phyloP scores from a whole-genome alignment of 805 yeast genomes.

The Schwanniomyces pseudopolymorphus region DNA sequence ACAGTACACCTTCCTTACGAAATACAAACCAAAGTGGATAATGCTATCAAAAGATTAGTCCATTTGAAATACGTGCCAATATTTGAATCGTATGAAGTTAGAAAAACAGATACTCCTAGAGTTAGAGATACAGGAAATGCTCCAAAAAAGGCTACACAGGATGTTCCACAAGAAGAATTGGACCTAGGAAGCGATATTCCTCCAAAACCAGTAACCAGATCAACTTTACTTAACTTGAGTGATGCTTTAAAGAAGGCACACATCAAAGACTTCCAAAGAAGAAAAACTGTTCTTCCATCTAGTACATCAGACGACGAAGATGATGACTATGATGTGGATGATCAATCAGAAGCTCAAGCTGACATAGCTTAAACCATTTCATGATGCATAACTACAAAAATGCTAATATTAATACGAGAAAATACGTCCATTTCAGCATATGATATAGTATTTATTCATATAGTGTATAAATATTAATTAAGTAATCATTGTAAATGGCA shows the following conservation, averaged over 20 bases:
- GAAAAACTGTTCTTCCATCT: constrained; percentile 33
- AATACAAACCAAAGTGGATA: constrained; percentile 31
- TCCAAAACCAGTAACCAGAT: constrained; percentile 10
- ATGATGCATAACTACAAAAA: no score
- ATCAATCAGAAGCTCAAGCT: not conserved
- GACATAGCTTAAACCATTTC: no score
- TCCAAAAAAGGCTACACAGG: not conserved
- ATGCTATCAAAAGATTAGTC: constrained; percentile 36
- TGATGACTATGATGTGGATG: constrained; percentile 26
- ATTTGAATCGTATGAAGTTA: not conserved
- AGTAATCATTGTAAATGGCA: no score
- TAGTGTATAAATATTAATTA: not conserved
- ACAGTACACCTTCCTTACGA: constrained; percentile 85
- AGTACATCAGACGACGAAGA: constrained; percentile 37
- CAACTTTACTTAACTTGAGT: constrained; percentile 45
- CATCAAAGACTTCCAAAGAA: constrained; percentile 80
- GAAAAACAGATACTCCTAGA: not conserved
- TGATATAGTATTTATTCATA: not conserved
- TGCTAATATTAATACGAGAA: no score
- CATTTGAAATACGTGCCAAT: constrained; percentile 24
- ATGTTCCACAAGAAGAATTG: constrained; percentile 15
- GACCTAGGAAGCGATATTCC: constrained; percentile 8
- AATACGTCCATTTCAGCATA: not conserved
- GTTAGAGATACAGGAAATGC: not conserved
- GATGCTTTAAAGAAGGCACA: constrained; percentile 72